Evolutionary conservation across 805 yeast species (phyloP), one percentile per base, ranked within the genome.

Genomic region (Yamadazyma akitaensis): DNA sequence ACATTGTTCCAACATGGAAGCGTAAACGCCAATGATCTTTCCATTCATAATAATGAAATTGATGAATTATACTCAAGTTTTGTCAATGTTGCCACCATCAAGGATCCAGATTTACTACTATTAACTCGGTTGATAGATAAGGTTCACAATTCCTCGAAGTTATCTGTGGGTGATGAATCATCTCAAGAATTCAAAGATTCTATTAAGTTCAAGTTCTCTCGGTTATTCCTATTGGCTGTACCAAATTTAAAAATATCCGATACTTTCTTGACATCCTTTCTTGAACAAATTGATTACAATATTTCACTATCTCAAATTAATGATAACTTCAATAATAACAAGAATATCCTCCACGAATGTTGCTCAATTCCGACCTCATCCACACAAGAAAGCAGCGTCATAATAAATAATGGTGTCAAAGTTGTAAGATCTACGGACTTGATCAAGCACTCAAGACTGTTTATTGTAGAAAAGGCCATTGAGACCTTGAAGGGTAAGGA

Each of bases 61-160:
- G 94, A 87, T 64, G 89, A 84, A 53, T 63, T 87, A 28, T 85
- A 84, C 61, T 72, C 84, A 9, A 88, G 86, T 60, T 86, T 86
- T 58, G 77, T 82, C 49, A 75, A 75, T 50, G 72, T 79, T 16
- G 76, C 77, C 11, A 67, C 75, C 14, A 64, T 70, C 9, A 69
- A 72, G 42, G 74, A 67, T 38, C 68, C 71, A 6, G 75, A 70
- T 44, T 53, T 61, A 42, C 56, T 65, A 7, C 55, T 70, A 19
- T 58, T 72, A 37, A 60, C 62, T 11, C 55, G 70, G 16, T 70
- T 76, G 75, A 60, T 71, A 12, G 73, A 67, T 30, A 70, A 67
- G 48, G 72, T 72, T 3, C 59, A 58, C 33, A 55, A 59, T 13
- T 51, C 66, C 11, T 45, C 50, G 4, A 49, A 51, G 35, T n/a